Conservation (phyloP, 192 early-diverging fungal species). For the Podila epicladia region DNA sequence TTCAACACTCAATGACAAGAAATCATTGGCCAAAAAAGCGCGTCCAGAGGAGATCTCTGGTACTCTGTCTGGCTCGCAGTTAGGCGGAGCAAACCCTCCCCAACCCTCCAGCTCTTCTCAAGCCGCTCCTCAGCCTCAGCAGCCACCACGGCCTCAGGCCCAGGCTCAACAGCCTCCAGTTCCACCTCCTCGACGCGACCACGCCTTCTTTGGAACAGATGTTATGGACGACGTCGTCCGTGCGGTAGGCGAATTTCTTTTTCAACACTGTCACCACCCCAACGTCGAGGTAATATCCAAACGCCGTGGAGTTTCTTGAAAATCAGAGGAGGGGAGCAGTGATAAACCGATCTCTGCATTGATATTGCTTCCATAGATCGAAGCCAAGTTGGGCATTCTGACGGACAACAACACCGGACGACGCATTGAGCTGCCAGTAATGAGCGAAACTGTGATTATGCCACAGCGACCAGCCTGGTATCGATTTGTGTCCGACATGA, state of each 20-base stretch:
- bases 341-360: background rate
- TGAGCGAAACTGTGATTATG: conserved; percentile 63
- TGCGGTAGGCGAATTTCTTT: conserved; percentile 72
- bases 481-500: conserved; percentile 90
- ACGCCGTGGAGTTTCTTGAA: background rate
- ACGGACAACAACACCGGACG: conserved; percentile 70
- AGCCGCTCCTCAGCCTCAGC: background rate
- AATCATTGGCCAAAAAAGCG: background rate
- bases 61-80: background rate
- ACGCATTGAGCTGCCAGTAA: conserved; percentile 73
- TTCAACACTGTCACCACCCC: conserved; percentile 58
- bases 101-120: background rate
- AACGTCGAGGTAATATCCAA: conserved; percentile 60
- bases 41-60: background rate
- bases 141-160: background rate
- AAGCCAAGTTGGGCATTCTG: conserved; percentile 90
- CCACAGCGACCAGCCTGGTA: conserved; percentile 24
- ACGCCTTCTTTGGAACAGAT: conserved; percentile 68
- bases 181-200: conserved; percentile 50
- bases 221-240: conserved; percentile 71
- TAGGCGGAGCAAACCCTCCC: background rate
- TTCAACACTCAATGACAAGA: background rate
- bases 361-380: conserved; percentile 65
- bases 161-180: conserved; percentile 6
- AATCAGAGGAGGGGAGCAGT: background rate